Evolutionary conservation across 2,329 filamentous ascomycete genomes (phyloP).

Genomic region (Epicoccum nigrum): DNA sequence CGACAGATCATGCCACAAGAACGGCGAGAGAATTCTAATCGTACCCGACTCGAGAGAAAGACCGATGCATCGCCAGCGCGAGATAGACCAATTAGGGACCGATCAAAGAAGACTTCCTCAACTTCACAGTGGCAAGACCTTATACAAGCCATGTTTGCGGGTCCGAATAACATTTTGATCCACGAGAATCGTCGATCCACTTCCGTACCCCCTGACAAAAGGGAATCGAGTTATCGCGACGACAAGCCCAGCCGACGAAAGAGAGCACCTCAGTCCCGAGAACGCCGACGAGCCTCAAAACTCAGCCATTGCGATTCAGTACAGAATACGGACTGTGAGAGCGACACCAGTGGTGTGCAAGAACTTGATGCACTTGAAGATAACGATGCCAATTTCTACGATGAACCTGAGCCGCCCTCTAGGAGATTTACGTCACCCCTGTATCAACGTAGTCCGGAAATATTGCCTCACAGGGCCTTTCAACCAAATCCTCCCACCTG

Average conservation of each 20-base stretch:
- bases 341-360: not conserved
- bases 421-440: no score
- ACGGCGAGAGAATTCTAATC: no score
- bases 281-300: not conserved
- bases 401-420: no score
- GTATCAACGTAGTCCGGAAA: no score
- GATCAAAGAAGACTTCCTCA: not conserved
- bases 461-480: no score
- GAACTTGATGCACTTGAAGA: not conserved
- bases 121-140: not conserved
- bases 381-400: no score
- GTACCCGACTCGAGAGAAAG: not conserved
- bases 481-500: no score
- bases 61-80: not conserved
- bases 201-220: not conserved
- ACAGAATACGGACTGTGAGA: not conserved
- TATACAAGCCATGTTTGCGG: not conserved
- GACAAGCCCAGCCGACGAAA: no score
- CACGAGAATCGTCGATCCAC: not conserved
- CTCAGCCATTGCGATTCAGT: not conserved
- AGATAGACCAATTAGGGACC: not conserved
- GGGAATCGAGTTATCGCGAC: not conserved
- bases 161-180: not conserved
- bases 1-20: no score
- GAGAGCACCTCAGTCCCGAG: no score